phyloP scores from a whole-genome alignment of 805 yeast genomes.

The Debaryomyces castellii region DNA sequence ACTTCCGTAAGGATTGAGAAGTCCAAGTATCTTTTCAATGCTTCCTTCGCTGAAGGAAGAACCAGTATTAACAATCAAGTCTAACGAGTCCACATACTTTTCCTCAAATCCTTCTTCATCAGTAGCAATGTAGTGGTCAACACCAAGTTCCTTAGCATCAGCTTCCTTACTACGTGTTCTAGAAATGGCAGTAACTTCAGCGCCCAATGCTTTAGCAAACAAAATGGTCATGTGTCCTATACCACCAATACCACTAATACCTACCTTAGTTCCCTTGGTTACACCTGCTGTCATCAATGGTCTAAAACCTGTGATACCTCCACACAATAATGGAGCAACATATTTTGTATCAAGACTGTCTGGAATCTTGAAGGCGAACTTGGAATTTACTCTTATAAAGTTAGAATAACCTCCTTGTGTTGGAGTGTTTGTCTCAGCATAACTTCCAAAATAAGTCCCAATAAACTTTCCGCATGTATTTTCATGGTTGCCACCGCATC shows the following conservation, averaged over 20 bases:
- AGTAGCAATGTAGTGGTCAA: constrained; percentile 46
- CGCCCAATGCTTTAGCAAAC: constrained; percentile 62
- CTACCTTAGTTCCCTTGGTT: constrained; percentile 45
- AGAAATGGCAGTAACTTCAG: constrained; percentile 35
- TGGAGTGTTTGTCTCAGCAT: constrained; percentile 19
- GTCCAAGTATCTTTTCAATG: constrained; percentile 29
- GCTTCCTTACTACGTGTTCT: constrained; percentile 27
- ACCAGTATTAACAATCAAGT: constrained; percentile 54
- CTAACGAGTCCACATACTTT: constrained; percentile 36
- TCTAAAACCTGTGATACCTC: constrained; percentile 54
- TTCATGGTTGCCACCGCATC: constrained; percentile 6
- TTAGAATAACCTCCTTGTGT: constrained; percentile 53
- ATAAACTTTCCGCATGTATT: constrained; percentile 34
- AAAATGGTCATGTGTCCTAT: constrained; percentile 62
- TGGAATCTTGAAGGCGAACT: constrained; percentile 49
- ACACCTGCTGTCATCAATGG: constrained; percentile 48
- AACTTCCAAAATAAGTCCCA: constrained; percentile 31
- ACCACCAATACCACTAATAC: constrained; percentile 66
- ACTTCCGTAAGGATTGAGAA: not conserved
- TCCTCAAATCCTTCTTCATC: constrained; percentile 41
- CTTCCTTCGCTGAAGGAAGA: constrained; percentile 51
- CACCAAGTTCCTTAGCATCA: constrained; percentile 32
- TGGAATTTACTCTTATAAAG: constrained; percentile 42
- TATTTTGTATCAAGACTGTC: constrained; percentile 37
- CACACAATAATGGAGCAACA: constrained; percentile 58